Base-by-base conservation (phyloP, 768 basidiomycete species). In the Coprinopsis sp. region DNA sequence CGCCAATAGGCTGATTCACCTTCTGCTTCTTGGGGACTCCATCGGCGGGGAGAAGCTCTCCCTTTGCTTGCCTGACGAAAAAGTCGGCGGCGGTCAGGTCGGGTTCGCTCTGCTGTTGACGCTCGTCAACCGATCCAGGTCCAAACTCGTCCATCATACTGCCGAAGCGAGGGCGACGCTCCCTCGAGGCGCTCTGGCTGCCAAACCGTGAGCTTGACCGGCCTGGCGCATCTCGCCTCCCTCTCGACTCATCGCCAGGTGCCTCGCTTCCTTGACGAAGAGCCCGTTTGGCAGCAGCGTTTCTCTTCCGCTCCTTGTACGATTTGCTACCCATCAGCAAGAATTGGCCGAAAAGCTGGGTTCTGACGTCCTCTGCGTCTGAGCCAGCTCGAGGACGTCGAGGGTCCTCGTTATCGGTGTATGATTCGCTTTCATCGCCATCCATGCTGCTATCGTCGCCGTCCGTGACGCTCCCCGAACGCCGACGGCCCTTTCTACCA, bases 271-370 rank as follows among this genome's bases (percentile, higher is more conserved):
- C 56, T 27, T 54, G 57, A 1, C 63, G 47, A 40, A 61, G 45
- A 24, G 42, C 53, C 51, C 40, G 36, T 61, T 59, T 28, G 53
- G 40, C 50, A 28, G 46, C 12, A 23, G 38, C 40, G n/a, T 41
- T 90, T 72, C 90, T 90, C 53, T 86, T 77, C 22, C 93, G 76
- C 58, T 88, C 85, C 67, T 96, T 96, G 72, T 96, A 96, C 3
- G 81, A 78, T 4, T 91, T 85, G 51, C 80, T 84, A 12, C 91
- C 91, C 61, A 89, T 86, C 43, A 91, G 84, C 37, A 91, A 68
- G 59, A 87, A 76, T 62, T 79, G 76, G 22, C 73, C 74, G 62
- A 84, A 78, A 65, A 85, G 78, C 13, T 79, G 67, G 18, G 67
- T 79, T 74, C 48, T 83, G 76, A 47, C 16, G 10, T 13, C 28